Conservation (phyloP, 495 filamentous ascomycete genomes). For the Podospora anserina region DNA sequence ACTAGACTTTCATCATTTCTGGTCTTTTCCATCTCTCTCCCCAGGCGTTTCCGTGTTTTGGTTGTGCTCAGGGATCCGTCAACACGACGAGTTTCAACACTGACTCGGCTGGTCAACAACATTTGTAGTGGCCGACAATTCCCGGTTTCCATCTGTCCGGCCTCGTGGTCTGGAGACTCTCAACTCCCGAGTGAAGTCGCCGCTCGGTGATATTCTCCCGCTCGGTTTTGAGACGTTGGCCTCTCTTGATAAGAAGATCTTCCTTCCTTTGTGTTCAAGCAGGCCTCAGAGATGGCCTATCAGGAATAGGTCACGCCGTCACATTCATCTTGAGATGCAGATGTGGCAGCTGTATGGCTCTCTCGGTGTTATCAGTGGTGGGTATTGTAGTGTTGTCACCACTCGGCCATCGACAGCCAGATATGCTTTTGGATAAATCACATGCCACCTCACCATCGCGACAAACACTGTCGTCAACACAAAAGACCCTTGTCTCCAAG, state of each 20-base stretch:
- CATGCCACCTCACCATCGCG: background rate
- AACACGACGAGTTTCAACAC: constrained; percentile 7
- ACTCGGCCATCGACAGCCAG: background rate
- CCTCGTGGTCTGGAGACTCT: background rate
- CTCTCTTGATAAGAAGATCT: too few relatives aligned
- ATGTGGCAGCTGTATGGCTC: background rate
- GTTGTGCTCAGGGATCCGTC: constrained; percentile 1
- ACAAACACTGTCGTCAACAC: background rate
- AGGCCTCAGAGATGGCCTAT: too few relatives aligned
- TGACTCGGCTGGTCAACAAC: constrained; percentile 5
- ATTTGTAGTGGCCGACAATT: constrained; percentile 5
- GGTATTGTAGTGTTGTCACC: background rate
- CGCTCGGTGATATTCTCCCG: background rate
- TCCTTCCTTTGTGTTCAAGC: too few relatives aligned
- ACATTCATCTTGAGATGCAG: background rate
- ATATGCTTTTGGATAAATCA: background rate
- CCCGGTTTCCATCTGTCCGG: constrained; percentile 9
- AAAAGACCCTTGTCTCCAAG: background rate
- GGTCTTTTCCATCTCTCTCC: background rate
- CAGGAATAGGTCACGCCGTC: background rate
- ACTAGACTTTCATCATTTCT: background rate
- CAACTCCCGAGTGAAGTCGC: background rate
- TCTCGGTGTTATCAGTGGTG: background rate
- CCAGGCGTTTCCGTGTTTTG: background rate
- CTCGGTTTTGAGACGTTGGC: background rate